Evolutionary conservation across 805 yeast species (phyloP).

Genomic region (Brettanomyces sp.): DNA sequence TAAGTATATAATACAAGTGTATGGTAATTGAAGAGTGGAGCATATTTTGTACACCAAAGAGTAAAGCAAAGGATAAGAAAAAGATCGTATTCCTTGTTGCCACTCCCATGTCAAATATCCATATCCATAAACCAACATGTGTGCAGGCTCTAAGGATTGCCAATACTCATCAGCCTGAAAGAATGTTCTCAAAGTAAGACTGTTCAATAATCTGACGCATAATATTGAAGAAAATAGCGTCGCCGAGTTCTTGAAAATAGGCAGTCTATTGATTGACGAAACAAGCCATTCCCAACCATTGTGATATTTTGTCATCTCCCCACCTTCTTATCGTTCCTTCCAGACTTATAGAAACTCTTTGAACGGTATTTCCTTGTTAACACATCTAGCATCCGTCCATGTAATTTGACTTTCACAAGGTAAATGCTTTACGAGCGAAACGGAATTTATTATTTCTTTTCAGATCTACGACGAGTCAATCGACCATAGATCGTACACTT

Average conservation of each 20-base stretch:
- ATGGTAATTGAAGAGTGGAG: slow-evolving; percentile 25
- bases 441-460: too few relatives aligned
- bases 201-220: slow-evolving; percentile 47
- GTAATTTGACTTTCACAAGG: too few relatives aligned
- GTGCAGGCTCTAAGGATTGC: slow-evolving; percentile 93
- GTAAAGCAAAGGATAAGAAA: slow-evolving; percentile 70
- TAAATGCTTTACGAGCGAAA: too few relatives aligned
- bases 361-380: too few relatives aligned
- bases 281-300: too few relatives aligned
- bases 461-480: too few relatives aligned
- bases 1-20: slow-evolving; percentile 30
- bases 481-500: too few relatives aligned
- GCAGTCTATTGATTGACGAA: too few relatives aligned
- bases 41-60: slow-evolving; percentile 33
- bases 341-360: too few relatives aligned
- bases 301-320: too few relatives aligned
- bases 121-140: slow-evolving; percentile 57
- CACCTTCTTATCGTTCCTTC: too few relatives aligned
- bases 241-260: neutral
- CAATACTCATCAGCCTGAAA: slow-evolving; percentile 96
- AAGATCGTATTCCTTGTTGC: slow-evolving; percentile 64
- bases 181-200: slow-evolving; percentile 57
- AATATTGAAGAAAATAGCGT: slow-evolving; percentile 17
- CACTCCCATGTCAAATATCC: slow-evolving; percentile 96
- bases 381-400: too few relatives aligned